phyloP scores from a whole-genome alignment of 2,329 filamentous ascomycete genomes.

The Monosporascus sp. region DNA sequence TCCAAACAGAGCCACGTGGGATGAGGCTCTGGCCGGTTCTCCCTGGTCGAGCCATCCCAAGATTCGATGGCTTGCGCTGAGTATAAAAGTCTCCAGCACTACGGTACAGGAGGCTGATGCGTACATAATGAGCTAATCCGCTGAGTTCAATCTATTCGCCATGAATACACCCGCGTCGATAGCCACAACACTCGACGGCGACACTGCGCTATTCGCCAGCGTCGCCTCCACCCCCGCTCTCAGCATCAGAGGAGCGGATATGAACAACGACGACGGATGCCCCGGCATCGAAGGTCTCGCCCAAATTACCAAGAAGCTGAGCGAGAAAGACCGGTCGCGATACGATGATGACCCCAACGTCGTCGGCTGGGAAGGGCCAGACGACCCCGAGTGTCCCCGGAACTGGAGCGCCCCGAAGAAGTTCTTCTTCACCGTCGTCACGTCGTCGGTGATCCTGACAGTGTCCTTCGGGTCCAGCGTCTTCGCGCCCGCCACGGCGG shows the following conservation, averaged over 20 bases:
- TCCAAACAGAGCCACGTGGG: no score
- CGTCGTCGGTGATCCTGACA: conserved; percentile 7
- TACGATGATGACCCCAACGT: background rate
- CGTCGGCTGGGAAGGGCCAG: conserved; percentile 13
- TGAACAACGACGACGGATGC: background rate
- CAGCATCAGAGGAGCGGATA: background rate
- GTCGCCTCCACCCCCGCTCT: conserved; percentile 1
- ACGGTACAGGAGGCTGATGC: background rate
- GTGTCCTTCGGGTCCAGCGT: conserved; percentile 15
- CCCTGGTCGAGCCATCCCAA: no score
- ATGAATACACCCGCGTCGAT: conserved; percentile 2
- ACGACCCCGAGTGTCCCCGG: conserved; percentile 12
- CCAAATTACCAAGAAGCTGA: background rate
- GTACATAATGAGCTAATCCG: background rate
- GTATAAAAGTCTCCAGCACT: background rate
- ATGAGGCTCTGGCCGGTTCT: no score
- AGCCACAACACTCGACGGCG: conserved; percentile 1
- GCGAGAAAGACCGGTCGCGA: background rate
- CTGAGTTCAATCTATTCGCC: background rate
- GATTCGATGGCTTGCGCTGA: no score
- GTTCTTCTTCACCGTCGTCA: conserved; percentile 9
- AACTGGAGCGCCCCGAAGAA: conserved; percentile 11
- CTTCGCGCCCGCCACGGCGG: conserved; percentile 9
- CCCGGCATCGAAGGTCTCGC: background rate
- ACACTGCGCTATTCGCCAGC: background rate